Evolutionary conservation across 345 rosid species (phyloP), one percentile per base, ranked within the genome.

Genomic region (Citrus glauca): DNA sequence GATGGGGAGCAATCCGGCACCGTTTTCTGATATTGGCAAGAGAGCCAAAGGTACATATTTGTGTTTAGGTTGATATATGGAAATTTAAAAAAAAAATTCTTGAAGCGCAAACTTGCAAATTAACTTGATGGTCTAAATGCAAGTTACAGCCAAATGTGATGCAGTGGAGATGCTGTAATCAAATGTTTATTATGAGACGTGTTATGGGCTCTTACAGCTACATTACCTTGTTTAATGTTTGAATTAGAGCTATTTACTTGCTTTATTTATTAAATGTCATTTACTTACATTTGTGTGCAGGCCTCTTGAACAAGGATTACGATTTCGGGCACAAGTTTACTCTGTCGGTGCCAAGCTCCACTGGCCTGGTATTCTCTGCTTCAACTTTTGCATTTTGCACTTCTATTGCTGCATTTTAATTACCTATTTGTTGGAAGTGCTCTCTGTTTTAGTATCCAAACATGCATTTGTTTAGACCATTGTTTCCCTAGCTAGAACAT

Each of bases 251-350:
- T 9, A 17, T 50, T 65, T 82, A n/a, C 45, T 19, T 19, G 60
- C 14, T 32, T 30, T 42, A 9, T 42, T 53, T 70, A 24, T 55
- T 19, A 42, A 6, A 40, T 76, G 78, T 56, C 66, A 56, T 59
- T 68, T 14, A 38, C 73, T 77, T 63, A 56, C 20, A 59, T 48
- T 76, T 78, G 50, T 48, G 72, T 85, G 90, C 93, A 90, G 97
- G 90, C 78, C 89, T 93, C 40, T 74, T 93, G 79, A 85, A 80
- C 82, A 92, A 92, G 85, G 98, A 92, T 78, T 92, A 90, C 81
- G 81, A 84, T 84, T 89, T 87, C 75, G 97, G 90, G 81, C 91
- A 93, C 78, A 93, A 90, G 89, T 87, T 90, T 83, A 88, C 90
- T 59, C 81, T 93, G 66, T 85, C 90, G 24, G 80, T 90, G 83